Evolutionary conservation across 176 grass and related monocot genomes (phyloP).

Genomic region (Secale cereale): DNA sequence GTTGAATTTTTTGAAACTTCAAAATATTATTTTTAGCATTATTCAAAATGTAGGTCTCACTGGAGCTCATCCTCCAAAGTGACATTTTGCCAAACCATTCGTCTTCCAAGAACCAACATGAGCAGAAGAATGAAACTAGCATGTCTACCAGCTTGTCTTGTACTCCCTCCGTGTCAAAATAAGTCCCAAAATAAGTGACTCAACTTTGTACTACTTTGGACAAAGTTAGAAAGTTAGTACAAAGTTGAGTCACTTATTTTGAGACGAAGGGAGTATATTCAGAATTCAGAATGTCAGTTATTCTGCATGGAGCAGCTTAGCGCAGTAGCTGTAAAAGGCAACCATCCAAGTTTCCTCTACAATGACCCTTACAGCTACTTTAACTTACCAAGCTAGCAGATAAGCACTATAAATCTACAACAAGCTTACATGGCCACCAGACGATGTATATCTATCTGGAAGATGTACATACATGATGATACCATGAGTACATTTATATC

Average conservation of each 20-base stretch:
- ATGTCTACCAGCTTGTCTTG: background rate
- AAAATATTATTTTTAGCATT: too few species aligned
- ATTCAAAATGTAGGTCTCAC: too few species aligned
- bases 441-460: background rate
- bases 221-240: too few species aligned
- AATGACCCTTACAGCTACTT: background rate
- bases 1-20: too few species aligned
- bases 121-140: background rate
- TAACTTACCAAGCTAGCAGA: slow-evolving; percentile 1
- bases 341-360: background rate
- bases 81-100: background rate
- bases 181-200: too few species aligned
- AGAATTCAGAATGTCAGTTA: background rate
- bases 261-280: too few species aligned
- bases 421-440: background rate
- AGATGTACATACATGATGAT: slow-evolving; percentile 20
- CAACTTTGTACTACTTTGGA: too few species aligned
- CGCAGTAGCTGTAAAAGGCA: background rate
- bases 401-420: slow-evolving; percentile 17
- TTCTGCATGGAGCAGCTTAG: background rate
- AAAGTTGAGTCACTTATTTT: too few species aligned
- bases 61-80: too few species aligned
- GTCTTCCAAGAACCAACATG: background rate
- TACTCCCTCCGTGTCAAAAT: too few species aligned
- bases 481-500: slow-evolving; percentile 10